Evolutionary conservation across 1,284 basidiomycete species (phyloP), one percentile per base, ranked within the genome.

Genomic region (Vanrija pseudolonga): DNA sequence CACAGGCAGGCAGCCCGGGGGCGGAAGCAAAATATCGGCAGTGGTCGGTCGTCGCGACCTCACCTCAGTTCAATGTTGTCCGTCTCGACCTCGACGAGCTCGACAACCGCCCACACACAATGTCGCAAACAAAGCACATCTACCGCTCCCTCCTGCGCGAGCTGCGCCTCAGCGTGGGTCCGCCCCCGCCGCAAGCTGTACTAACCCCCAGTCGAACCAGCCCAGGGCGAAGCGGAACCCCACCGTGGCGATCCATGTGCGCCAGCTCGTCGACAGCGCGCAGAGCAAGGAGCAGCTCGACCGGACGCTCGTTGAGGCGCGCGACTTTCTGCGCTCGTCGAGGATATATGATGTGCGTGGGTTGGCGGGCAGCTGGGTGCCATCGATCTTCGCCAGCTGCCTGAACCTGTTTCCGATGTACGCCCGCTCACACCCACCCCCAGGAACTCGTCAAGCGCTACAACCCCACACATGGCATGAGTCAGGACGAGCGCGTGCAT

Each of bases 401-500:
- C n/a, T n/a, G n/a, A n/a, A n/a, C n/a, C n/a, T n/a, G n/a, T n/a
- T n/a, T n/a, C n/a, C n/a, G n/a, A n/a, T n/a, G n/a, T n/a, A n/a
- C n/a, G n/a, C n/a, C n/a, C n/a, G n/a, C n/a, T n/a, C n/a, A n/a
- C n/a, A n/a, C n/a, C n/a, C n/a, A 40, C 15, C 9, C 17, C 4
- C 55, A 91, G 89, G 79, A 79, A 19, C 77, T 92, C 40, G 74
- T 93, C 54, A 86, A 88, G 57, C 80, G 89, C 53, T 96, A 96
- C 78, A 94, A 93, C 71, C 91, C 93, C 0, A 77, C 88, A 12
- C 76, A 86, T 47, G 88, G 88, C 65, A 81, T 93, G 65, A 85
- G 89, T 0, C 78, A 82, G 20, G 84, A 90, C 65, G 90, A 94
- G 68, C 80, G 87, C 56, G 81, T 94, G 54, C 80, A 85, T 59